Conservation (phyloP, 306 rosid genomes). For the Begonia peltatifolia region DNA sequence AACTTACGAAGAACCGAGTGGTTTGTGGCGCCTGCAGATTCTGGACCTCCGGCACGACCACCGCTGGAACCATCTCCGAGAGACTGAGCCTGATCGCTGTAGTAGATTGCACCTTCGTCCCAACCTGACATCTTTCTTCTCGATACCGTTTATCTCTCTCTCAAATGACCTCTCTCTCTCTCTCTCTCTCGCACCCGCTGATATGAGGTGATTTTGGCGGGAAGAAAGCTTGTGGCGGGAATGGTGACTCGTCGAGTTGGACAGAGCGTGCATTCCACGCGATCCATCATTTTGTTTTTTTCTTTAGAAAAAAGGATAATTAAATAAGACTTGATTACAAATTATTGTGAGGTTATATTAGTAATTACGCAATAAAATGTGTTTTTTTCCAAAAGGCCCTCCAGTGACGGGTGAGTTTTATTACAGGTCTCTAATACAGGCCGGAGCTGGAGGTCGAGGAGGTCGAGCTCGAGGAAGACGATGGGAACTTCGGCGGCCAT, state of each 20-base stretch:
- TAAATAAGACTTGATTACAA: no score
- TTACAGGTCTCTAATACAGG: not conserved
- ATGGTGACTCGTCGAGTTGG: not conserved
- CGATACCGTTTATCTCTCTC: slow-evolving; percentile 5
- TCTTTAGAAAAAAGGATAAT: no score
- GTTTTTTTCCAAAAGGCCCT: no score
- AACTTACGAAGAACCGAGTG: slow-evolving; percentile 69
- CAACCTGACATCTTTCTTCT: slow-evolving; percentile 65
- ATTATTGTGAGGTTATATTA: no score
- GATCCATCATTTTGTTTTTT: no score
- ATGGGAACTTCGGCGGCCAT: not conserved
- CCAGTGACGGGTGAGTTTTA: not conserved
- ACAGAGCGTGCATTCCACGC: no score
- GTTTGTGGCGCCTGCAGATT: slow-evolving; percentile 25
- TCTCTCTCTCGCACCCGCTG: not conserved
- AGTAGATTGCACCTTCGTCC: slow-evolving; percentile 94
- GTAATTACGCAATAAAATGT: no score
- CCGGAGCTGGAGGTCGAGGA: no score
- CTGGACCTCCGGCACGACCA: slow-evolving; percentile 19
- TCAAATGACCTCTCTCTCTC: not conserved
- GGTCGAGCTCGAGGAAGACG: not conserved
- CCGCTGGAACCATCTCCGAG: slow-evolving; percentile 41
- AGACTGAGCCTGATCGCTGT: slow-evolving; percentile 92
- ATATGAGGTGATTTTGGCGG: slow-evolving; percentile 10
- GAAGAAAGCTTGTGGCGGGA: slow-evolving; percentile 40